These are phyloP conservation scores for Aspergillus cejpii DNA, from an alignment of 2,329 filamentous ascomycete genomes.

Conservation along the genomic window DNA sequence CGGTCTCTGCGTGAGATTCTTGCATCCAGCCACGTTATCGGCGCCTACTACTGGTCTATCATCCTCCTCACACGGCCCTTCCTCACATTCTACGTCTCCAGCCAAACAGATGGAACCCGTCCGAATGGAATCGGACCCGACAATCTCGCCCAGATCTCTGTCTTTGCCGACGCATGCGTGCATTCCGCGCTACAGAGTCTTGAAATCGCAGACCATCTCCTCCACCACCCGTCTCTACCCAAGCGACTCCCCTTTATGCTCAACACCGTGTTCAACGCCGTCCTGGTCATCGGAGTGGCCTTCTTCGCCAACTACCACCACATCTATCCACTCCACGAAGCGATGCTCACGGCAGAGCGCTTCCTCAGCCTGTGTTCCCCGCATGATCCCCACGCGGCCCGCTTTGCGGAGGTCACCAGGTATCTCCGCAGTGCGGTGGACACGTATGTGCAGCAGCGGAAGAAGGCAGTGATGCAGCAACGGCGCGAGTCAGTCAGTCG, in stretches of 20 bases:
- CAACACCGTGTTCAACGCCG: conserved; percentile 34
- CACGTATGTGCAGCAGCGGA: background rate
- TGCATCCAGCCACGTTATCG: conserved; percentile 30
- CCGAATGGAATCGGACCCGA: background rate
- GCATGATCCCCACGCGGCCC: too few species aligned
- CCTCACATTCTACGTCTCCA: conserved; percentile 29
- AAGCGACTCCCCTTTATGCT: conserved; percentile 35
- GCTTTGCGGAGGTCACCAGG: too few species aligned
- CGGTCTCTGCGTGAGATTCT: conserved; percentile 17
- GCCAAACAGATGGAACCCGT: background rate
- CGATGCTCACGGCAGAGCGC: background rate
- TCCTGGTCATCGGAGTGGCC: conserved; percentile 31
- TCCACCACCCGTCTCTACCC: conserved; percentile 21
- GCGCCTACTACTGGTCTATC: conserved; percentile 38
- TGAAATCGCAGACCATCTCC: conserved; percentile 24
- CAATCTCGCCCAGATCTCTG: too few species aligned
- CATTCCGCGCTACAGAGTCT: conserved; percentile 10
- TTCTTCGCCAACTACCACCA: conserved; percentile 33
- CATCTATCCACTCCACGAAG: conserved; percentile 3
- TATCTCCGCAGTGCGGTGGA: too few species aligned
- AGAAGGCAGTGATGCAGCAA: too few species aligned
- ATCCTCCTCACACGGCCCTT: conserved; percentile 37
- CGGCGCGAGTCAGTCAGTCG: too few species aligned
- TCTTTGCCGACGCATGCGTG: background rate
- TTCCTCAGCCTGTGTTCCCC: too few species aligned